These are phyloP conservation scores for Ophiostoma piceae DNA, from an alignment of 2,329 filamentous ascomycete species.

Conservation along the genomic window DNA sequence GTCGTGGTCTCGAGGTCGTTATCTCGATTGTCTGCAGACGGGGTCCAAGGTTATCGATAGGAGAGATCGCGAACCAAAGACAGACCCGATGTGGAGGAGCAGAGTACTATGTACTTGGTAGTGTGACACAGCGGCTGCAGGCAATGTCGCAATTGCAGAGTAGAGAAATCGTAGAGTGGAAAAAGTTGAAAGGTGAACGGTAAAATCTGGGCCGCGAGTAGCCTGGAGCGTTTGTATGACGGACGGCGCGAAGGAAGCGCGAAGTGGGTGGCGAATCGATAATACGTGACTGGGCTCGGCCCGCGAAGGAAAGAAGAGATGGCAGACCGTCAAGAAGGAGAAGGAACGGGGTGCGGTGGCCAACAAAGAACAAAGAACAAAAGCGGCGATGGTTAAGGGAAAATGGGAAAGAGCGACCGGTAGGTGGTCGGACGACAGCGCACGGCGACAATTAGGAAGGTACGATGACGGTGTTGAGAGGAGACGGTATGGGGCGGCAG, in stretches of 20 bases:
- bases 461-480: not conserved
- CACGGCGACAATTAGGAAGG: not conserved
- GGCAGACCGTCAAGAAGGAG: not conserved
- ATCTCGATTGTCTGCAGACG: not conserved
- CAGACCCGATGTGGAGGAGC: not conserved
- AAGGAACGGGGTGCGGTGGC: not conserved
- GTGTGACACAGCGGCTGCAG: not conserved
- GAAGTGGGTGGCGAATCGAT: not conserved
- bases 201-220: not conserved
- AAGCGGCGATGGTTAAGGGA: not conserved
- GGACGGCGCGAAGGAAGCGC: not conserved
- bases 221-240: slow-evolving; percentile 1
- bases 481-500: not conserved
- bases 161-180: not conserved
- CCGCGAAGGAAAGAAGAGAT: not conserved
- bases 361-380: not conserved
- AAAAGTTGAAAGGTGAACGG: not conserved
- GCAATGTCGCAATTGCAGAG: slow-evolving; percentile 1
- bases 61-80: not conserved
- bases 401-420: not conserved
- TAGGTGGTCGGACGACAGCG: not conserved
- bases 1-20: not conserved
- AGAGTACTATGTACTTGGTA: not conserved
- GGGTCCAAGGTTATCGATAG: not conserved
- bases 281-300: not conserved